Evolutionary conservation across 495 filamentous ascomycete genomes (phyloP).

Genomic region (Aspergillus bridgeri): DNA sequence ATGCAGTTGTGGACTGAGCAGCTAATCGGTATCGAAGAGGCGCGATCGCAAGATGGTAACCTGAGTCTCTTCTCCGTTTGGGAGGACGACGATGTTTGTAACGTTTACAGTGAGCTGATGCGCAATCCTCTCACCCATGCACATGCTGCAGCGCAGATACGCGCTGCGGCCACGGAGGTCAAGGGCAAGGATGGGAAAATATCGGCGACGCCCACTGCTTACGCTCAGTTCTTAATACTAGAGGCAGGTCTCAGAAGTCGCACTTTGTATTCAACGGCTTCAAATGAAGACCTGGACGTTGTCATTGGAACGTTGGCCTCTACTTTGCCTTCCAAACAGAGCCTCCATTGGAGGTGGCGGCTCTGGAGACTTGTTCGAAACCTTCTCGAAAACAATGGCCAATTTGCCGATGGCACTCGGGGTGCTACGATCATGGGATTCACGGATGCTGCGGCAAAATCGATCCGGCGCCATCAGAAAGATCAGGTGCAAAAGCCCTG

Average conservation of each 20-base stretch:
- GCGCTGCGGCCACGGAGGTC: slow-evolving; percentile 27
- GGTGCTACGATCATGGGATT: slow-evolving; percentile 17
- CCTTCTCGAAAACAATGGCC: slow-evolving; percentile 29
- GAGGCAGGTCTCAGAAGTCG: slow-evolving; percentile 37
- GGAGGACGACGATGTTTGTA: slow-evolving; percentile 59
- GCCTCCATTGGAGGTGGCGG: slow-evolving; percentile 46
- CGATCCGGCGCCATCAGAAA: slow-evolving; percentile 33
- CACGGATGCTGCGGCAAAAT: slow-evolving; percentile 26
- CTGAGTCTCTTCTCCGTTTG: slow-evolving; percentile 46
- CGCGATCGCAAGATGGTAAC: slow-evolving; percentile 27
- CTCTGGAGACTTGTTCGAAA: slow-evolving; percentile 42
- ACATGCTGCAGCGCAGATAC: slow-evolving; percentile 33
- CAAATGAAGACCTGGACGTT: slow-evolving; percentile 21
- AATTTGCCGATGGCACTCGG: slow-evolving; percentile 21
- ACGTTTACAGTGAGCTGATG: slow-evolving; percentile 36
- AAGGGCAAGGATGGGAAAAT: slow-evolving; percentile 30
- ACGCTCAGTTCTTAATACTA: slow-evolving; percentile 36
- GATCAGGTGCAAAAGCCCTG: slow-evolving; percentile 24
- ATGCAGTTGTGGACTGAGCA: slow-evolving; percentile 63
- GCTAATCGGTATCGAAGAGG: slow-evolving; percentile 46
- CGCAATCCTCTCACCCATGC: slow-evolving; percentile 32
- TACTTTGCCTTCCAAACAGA: slow-evolving; percentile 35
- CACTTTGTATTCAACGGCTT: slow-evolving; percentile 21
- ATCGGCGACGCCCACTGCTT: slow-evolving; percentile 28
- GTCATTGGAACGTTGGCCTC: slow-evolving; percentile 28